Conservation (phyloP, 1,284 basidiomycete genomes). For the Flammula alnicola region DNA sequence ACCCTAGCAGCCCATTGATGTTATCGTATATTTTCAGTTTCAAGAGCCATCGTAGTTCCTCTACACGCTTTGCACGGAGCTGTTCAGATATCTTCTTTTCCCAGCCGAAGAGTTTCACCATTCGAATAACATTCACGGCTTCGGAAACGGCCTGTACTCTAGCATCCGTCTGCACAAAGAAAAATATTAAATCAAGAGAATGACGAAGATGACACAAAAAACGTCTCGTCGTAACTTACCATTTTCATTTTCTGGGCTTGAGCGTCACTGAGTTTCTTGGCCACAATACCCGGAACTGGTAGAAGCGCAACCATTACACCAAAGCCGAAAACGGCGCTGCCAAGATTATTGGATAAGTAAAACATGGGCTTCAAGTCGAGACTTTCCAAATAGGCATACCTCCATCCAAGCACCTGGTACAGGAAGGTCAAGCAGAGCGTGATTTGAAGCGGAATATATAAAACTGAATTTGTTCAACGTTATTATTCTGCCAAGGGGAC, state of each 20-base stretch:
- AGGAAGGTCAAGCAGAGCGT: slow-evolving; percentile 45
- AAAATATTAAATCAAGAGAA: slow-evolving; percentile 36
- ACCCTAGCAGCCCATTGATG: slow-evolving; percentile 5
- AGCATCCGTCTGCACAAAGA: slow-evolving; percentile 37
- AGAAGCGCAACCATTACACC: slow-evolving; percentile 43
- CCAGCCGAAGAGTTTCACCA: slow-evolving; percentile 59
- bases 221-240: slow-evolving; percentile 27
- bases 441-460: slow-evolving; percentile 15
- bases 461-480: slow-evolving; percentile 3
- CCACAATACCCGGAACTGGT: slow-evolving; percentile 40
- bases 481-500: neutral
- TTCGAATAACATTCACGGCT: slow-evolving; percentile 40
- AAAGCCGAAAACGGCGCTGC: slow-evolving; percentile 53
- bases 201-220: slow-evolving; percentile 49
- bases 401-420: slow-evolving; percentile 50
- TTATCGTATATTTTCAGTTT: slow-evolving; percentile 38
- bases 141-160: slow-evolving; percentile 53
- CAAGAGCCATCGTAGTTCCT: slow-evolving; percentile 55
- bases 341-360: neutral
- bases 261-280: slow-evolving; percentile 30
- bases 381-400: slow-evolving; percentile 18
- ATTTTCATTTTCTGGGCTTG: slow-evolving; percentile 22
- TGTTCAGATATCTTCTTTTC: slow-evolving; percentile 56
- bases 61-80: slow-evolving; percentile 56
- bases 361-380: neutral